phyloP scores from a whole-genome alignment of 2,329 filamentous ascomycete genomes.

The Fusarium sp. region DNA sequence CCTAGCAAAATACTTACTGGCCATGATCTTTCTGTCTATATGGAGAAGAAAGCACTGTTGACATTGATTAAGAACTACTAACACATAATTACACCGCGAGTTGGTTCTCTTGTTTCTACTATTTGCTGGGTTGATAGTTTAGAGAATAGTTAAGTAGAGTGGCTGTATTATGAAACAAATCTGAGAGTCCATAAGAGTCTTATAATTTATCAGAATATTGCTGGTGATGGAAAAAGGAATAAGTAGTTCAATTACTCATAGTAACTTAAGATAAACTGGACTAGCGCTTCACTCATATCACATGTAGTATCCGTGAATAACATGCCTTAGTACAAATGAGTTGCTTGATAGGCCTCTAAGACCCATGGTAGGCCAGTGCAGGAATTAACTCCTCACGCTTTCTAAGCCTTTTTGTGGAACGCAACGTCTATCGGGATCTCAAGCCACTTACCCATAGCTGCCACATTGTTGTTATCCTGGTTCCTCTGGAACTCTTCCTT shows the following conservation, averaged over 20 bases:
- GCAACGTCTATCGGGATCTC: not conserved
- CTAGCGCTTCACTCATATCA: fast-evolving
- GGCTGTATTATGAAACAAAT: fast-evolving
- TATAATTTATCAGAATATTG: not conserved
- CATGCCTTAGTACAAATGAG: fast-evolving
- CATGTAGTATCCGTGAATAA: fast-evolving
- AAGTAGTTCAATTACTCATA: fast-evolving
- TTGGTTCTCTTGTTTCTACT: fast-evolving
- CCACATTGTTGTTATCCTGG: not conserved
- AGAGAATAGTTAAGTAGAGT: fast-evolving
- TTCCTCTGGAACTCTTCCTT: not conserved
- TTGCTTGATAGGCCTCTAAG: not conserved
- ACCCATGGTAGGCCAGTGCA: fast-evolving
- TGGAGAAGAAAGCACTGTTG: not conserved
- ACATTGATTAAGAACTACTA: not conserved
- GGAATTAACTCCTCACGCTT: fast-evolving
- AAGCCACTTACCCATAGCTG: not conserved
- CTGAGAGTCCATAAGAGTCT: fast-evolving
- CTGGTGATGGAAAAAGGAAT: fast-evolving
- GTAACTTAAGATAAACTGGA: fast-evolving
- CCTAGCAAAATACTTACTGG: not conserved
- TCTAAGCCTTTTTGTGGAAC: not conserved
- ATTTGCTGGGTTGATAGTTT: fast-evolving
- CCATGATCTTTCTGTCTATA: not conserved
- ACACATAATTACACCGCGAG: fast-evolving